Evolutionary conservation across 1,284 basidiomycete genomes (phyloP), one percentile per base, ranked within the genome.

Genomic region (Phylloporus sp.): DNA sequence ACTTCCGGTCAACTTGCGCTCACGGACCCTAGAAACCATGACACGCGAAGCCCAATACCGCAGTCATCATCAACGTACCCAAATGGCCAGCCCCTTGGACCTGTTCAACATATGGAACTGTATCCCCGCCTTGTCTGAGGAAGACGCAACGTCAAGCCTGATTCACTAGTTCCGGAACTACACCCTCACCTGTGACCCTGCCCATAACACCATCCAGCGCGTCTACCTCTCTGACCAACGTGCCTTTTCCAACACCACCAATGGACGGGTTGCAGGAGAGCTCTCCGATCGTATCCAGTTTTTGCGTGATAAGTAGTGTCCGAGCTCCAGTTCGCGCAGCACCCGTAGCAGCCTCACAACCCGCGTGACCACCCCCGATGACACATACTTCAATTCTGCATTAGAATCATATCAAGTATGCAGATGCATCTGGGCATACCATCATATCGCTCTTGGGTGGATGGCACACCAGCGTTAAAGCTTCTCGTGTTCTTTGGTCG

Each of bases 301-400:
- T 91, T 74, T 95, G 94, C 0, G 95, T 97, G 63, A 97, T 80
- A 6, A 97, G 84, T 5, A 95, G 73, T 0, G 95, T 96, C 68
- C 86, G 84, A 1, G 94, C 94, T 3, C 95, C 94, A 0, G 91
- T 89, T 43, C 95, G 85, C 4, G 95, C 94, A 15, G 95, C 88
- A 5, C 91, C 95, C 15, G 94, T 89, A 0, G 95, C 95, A 3
- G 95, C 95, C 79, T 97, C 95, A 73, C 93, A 94, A 1, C 95
- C 95, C 39, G 95, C 95, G 83, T 97, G 95, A 3, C 95, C 95
- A 11, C 92, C 95, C n/a, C 95, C 95, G 71, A 97, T 93, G 39
- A 97, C 85, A 72, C 94, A 92, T 0, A 96, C 94, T 92, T 59
- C 12, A 75, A 39, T 12, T 12, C 15, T 10, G 6, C 10, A 23